These are phyloP conservation scores for Wickerhamomyces xylosicus DNA, from an alignment of 805 yeast genomes.

Conservation along the genomic window DNA sequence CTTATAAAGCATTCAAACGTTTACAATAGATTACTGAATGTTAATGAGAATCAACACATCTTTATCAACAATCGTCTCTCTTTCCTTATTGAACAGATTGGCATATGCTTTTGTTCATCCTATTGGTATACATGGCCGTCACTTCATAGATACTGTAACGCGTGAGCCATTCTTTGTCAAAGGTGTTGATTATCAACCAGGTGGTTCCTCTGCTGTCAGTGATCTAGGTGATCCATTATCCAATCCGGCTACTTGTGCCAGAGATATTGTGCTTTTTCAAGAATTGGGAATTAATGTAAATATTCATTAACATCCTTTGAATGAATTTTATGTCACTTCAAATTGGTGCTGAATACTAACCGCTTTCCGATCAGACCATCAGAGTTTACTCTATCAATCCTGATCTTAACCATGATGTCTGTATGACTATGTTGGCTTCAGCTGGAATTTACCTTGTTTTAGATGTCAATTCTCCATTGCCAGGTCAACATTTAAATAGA, in stretches of 20 bases:
- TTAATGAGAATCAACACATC: constrained; percentile 1
- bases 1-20: neutral
- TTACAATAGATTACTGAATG: neutral
- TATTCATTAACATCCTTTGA: constrained; percentile 26
- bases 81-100: neutral
- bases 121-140: constrained; percentile 55
- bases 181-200: constrained; percentile 95
- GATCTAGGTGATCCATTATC: constrained; percentile 62
- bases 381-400: constrained; percentile 86
- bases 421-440: constrained; percentile 84
- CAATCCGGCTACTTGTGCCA: constrained; percentile 58
- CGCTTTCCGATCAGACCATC: constrained; percentile 34
- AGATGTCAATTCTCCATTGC: constrained; percentile 84
- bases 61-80: neutral
- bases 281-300: constrained; percentile 64
- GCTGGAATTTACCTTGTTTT: constrained; percentile 89
- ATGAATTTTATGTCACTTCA: neutral
- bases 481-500: constrained; percentile 71
- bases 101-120: constrained; percentile 41
- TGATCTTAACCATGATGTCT: constrained; percentile 69
- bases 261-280: constrained; percentile 77
- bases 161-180: constrained; percentile 67
- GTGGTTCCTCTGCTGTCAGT: constrained; percentile 77
- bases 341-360: constrained; percentile 32
- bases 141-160: constrained; percentile 68